Base-by-base conservation (phyloP, 768 basidiomycete genomes). In the Kwoniella dejecticola region DNA sequence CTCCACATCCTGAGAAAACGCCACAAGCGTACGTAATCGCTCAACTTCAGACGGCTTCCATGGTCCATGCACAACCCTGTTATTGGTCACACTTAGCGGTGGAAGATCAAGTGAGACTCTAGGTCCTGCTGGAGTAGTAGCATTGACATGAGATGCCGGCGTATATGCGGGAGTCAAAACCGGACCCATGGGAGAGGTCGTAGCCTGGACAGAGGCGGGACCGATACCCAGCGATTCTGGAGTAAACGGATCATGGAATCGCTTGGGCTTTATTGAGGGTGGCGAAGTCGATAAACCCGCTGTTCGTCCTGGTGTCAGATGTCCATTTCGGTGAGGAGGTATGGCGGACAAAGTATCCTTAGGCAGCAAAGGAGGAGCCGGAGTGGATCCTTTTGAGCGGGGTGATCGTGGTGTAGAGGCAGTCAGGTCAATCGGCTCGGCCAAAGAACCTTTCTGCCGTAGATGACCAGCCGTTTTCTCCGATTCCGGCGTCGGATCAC, bases 31-130 rank as follows among this genome's bases (percentile, higher is more conserved):
- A 7, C 53, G 10, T 21, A 57, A 29, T 27, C 62, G 30, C 26
- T 58, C 44, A 6, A 50, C 44, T 47, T 63, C 62, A 17, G 29
- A 47, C 6, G 48, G 12, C 13, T 50, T 41, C 62, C 54, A 57
- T 7, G 62, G 52, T 24, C 62, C 62, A 38, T 63, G 42, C 24
- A 57, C 33, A 4, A 49, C 33, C 12, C 48, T 40, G 17, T n/a
- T 57, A 21, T 3, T 57, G 0, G 55, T 24, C 15, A n/a, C 21
- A 7, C 40, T 44, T n/a, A 62, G n/a, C 13, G 50, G 50, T 7
- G 52, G 50, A 4, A 45, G 33, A 40, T 41, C 26, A 11, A 49
- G 26, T 19, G 31, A 26, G 10, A 42, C 40, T 27, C 19, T 44
- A 10, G 23, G 3, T 38, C 24, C 12, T 12, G 31, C 26, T 4